Conservation (phyloP, 2,329 filamentous ascomycete species). For the Colletotrichum cuscutae region DNA sequence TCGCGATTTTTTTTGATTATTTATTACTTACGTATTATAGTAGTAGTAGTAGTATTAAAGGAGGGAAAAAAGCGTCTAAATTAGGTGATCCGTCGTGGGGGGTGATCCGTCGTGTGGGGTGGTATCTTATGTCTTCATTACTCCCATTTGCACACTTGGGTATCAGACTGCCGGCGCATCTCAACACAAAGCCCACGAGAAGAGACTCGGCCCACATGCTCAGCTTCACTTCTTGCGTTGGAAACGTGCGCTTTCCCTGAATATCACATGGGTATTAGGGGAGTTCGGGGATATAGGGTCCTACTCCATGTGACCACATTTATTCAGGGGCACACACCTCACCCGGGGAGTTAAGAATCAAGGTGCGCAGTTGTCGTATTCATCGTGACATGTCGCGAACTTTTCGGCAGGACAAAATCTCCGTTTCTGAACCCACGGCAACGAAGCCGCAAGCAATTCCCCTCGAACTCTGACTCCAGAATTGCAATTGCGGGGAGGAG, state of each 20-base stretch:
- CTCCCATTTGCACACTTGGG: neutral
- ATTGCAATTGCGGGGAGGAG: neutral
- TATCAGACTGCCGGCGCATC: neutral
- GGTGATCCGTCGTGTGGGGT: neutral
- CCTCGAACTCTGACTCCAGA: neutral
- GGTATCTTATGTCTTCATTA: neutral
- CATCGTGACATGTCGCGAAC: neutral
- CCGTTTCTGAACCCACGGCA: no score
- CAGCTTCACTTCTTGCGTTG: no score
- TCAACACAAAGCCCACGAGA: neutral
- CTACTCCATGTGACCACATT: neutral
- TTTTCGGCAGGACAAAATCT: neutral
- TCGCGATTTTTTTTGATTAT: no score
- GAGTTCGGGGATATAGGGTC: neutral
- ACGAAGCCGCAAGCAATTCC: no score
- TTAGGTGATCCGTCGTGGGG: no score
- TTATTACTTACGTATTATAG: no score
- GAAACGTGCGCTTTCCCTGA: no score
- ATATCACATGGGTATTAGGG: neutral
- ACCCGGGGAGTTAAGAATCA: neutral
- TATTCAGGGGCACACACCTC: neutral
- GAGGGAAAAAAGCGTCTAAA: no score
- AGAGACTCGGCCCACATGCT: neutral
- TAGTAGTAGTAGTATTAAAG: no score
- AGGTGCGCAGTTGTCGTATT: neutral